Percentiles rank a stretch among this genome's conserved stretches.
Conservation (phyloP, 257 asterid species). For the Mitragyna speciosa region DNA sequence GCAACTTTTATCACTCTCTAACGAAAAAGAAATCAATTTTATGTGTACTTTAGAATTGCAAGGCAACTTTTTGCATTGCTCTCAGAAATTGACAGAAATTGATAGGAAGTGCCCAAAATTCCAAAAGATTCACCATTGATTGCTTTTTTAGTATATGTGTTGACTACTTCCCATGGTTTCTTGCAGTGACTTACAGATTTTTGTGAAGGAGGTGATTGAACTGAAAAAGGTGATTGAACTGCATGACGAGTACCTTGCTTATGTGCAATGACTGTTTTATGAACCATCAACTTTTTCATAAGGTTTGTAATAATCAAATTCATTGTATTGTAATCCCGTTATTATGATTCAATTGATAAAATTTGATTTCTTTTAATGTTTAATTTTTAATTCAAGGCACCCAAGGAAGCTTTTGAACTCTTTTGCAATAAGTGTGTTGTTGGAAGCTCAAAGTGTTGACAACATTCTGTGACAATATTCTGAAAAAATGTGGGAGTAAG, state of each 20-base stretch:
- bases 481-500: constrained; percentile 97
- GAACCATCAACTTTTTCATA: constrained; percentile 95
- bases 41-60: neutral
- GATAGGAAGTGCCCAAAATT: neutral
- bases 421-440: constrained; percentile 98
- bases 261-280: constrained; percentile 80
- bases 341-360: neutral
- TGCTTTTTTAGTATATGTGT: constrained; percentile 11
- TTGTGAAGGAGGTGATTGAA: too few relatives aligned
- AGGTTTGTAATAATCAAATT: constrained; percentile 2
- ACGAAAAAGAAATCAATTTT: neutral
- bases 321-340: neutral
- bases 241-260: constrained; percentile 93
- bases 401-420: constrained; percentile 94
- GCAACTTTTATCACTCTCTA: neutral
- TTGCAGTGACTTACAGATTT: constrained; percentile 52
- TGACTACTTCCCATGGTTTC: constrained; percentile 11
- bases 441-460: constrained; percentile 99
- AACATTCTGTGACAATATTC: constrained; percentile 94
- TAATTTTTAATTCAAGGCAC: constrained; percentile 55
- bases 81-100: neutral
- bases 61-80: neutral
- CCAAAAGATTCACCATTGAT: neutral
- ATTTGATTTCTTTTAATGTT: constrained; percentile 7
- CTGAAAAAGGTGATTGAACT: constrained; percentile 89